Conservation (phyloP, 768 basidiomycete genomes). For the Podaxis pistillaris region DNA sequence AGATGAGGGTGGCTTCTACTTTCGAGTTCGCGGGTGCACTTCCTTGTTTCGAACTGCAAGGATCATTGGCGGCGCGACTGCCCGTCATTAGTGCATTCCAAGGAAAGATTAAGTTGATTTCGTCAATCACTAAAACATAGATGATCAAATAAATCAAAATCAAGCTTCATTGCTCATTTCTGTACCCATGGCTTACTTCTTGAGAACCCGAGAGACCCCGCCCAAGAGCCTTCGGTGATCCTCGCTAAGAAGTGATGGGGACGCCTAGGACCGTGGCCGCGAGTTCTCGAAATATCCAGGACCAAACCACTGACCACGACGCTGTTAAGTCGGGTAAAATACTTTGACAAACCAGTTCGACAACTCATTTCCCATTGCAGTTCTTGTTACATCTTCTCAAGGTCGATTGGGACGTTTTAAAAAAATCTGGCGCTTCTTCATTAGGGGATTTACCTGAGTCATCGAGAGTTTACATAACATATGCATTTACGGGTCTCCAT, state of each 20-base stretch:
- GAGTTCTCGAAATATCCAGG: not conserved
- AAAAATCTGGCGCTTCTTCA: not conserved
- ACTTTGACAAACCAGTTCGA: conserved; percentile 9
- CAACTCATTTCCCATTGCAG: not conserved
- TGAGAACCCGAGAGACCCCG: conserved; percentile 3
- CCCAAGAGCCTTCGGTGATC: conserved; percentile 8
- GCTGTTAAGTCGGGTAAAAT: not conserved
- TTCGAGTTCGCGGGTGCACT: not conserved
- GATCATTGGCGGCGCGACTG: not conserved
- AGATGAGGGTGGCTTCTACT: not conserved
- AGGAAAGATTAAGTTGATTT: not conserved
- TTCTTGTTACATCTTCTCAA: not conserved
- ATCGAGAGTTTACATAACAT: not conserved
- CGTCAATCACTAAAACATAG: not conserved
- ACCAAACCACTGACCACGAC: not conserved
- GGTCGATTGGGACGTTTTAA: not conserved
- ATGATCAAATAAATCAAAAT: conserved; percentile 1
- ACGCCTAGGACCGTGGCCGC: not conserved
- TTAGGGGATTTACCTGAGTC: not conserved
- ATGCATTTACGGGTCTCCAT: not conserved
- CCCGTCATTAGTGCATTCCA: not conserved
- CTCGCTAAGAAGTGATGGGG: conserved; percentile 10
- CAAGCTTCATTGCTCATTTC: not conserved
- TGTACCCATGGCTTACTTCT: not conserved
- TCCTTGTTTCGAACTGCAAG: conserved; percentile 8